Percentiles rank a stretch among this genome's conserved stretches.
phyloP scores from a whole-genome alignment of 148 eudicot genomes.

The Nyssa sinensis region DNA sequence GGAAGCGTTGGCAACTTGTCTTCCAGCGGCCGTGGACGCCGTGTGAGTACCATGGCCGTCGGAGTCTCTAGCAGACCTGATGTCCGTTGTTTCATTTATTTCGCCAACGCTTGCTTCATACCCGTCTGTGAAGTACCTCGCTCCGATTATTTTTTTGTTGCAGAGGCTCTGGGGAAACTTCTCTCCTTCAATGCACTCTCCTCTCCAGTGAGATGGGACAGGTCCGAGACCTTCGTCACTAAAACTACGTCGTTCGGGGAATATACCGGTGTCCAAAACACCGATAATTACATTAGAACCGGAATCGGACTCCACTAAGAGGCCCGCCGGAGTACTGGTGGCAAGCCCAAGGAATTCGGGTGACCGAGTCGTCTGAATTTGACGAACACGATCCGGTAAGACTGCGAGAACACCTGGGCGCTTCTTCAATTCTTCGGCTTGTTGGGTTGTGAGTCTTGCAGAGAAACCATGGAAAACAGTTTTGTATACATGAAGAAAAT shows the following conservation, averaged over 20 bases:
- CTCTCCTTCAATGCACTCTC: constrained; percentile 41
- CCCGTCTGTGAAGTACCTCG: constrained; percentile 30
- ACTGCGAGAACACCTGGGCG: constrained; percentile 24
- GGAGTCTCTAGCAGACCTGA: constrained; percentile 41
- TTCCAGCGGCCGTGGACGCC: constrained; percentile 63
- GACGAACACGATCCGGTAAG: constrained; percentile 23
- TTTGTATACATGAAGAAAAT: constrained; percentile 29
- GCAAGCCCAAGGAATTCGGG: constrained; percentile 26
- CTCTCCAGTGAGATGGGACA: constrained; percentile 50
- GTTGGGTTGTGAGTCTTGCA: constrained; percentile 25
- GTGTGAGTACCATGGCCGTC: constrained; percentile 75
- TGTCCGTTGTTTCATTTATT: constrained; percentile 7
- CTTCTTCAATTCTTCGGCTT: constrained; percentile 21
- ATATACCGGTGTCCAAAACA: constrained; percentile 63
- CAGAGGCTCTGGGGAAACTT: constrained; percentile 37
- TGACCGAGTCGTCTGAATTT: constrained; percentile 32
- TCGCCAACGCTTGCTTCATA: constrained; percentile 19
- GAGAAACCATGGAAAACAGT: constrained; percentile 41
- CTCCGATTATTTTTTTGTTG: constrained; percentile 62
- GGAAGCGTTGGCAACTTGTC: constrained; percentile 34
- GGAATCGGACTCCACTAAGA: constrained; percentile 23
- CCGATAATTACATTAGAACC: constrained; percentile 50
- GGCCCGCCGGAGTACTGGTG: background rate
- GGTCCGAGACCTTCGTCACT: constrained; percentile 47
- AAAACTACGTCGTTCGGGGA: constrained; percentile 59